Base-by-base conservation (phyloP, 352 stramenopile species). In the Globisporangium camurandrum region DNA sequence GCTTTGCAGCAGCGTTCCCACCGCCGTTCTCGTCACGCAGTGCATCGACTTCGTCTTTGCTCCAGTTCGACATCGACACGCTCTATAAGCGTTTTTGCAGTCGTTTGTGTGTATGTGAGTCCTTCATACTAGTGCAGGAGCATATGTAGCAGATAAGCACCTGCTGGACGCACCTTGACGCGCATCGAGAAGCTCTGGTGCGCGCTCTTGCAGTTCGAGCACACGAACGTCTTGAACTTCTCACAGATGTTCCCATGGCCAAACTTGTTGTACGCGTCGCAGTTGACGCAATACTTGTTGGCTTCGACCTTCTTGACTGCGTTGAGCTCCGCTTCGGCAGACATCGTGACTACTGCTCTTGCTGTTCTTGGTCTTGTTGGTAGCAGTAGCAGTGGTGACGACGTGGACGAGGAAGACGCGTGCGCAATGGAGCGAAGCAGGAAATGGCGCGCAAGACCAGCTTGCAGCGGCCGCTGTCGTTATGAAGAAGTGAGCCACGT, bases 51-150 rank as follows among this genome's bases (percentile, higher is more conserved):
- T 98, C 92, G 0, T 84, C 75, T 51, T 90, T 75, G 22, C 75
- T 93, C 93, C 93, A 98, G 59, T 86, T 95, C 46, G 70, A 93
- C 93, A 98, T 98, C 48, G 92, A 97, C 19, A 97, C 74, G 44
- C 81, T 92, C 69, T 75, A 38, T 20, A n/a, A n/a, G n/a, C n/a
- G n/a, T n/a, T n/a, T n/a, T n/a, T n/a, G n/a, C n/a, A n/a, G n/a
- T n/a, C n/a, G n/a, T n/a, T n/a, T 30, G 22, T 28, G 12, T 40
- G 44, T 30, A 46, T 27, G 3, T 33, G 19, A 6, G 9, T 14
- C n/a, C 7, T 16, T 23, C 14, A 39, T 12, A 40, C 36, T 31
- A 1, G 12, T 2, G 22, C 9, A 49, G 16, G 4, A 20, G 26
- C 20, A 49, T n/a, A 44, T 3, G 20, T 19, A 45, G n/a, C n/a